Base-by-base conservation (phyloP, 106 monocot genomes). In the Ottelia alismoides region DNA sequence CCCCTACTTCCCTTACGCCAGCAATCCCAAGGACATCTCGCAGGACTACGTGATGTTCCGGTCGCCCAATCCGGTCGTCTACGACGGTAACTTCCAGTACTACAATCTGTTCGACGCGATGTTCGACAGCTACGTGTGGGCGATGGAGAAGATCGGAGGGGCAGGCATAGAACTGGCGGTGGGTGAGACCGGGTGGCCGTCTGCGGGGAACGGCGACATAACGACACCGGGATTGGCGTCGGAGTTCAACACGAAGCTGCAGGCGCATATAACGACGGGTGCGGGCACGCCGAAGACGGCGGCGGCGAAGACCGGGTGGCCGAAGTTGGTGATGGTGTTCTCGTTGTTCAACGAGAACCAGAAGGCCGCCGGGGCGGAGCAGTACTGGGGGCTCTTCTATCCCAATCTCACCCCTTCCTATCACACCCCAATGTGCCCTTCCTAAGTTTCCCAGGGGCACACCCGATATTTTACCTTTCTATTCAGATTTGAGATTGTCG, bases 121-220 rank as follows among this genome's bases (percentile, higher is more conserved):
- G 30, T 18, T 62, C 3, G 74, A 74, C 31, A 49, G 56, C 1
- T 45, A 16, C 24, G 22, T 28, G 28, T 61, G 47, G 22, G 74
- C 67, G 1, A 10, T 74, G 49, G 67, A 62, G 56, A 57, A 50
- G 48, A 31, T 53, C 3, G 74, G 74, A 2, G 55, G 51, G 22
- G 22, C 35, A 0, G 47, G 22, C 2, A 32, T 74, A 20, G 50
- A 62, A 2, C 22, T 74, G 9, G 61, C 28, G 18, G 74, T 67
- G 19, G 53, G 52, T 1, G 74, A 67, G 67, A 74, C 67, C 5
- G 66, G 74, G 27, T 74, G 74, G 74, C 74, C 67, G 27, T 67
- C 67, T 7, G 49, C 53, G 3, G 66, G 46, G 4, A 47, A 27
- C 51, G 50, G 19, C 18, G 11, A n/a, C 55, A 25, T 1, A 19